Base-by-base conservation (phyloP, 2,329 filamentous ascomycete species). In the Alternaria dauci region DNA sequence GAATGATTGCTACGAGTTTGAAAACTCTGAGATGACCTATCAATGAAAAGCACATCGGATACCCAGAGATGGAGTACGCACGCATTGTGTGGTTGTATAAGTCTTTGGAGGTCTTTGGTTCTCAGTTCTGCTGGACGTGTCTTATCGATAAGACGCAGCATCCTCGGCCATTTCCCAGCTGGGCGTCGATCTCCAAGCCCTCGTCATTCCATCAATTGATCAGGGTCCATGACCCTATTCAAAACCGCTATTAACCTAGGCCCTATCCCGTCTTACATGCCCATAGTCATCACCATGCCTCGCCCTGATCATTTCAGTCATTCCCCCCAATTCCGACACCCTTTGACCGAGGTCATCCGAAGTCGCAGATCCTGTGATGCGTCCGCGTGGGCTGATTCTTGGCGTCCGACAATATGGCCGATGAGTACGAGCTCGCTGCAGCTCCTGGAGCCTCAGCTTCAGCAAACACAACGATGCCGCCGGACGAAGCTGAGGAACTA, bases 361-460 rank as follows among this genome's bases (percentile, higher is more conserved):
- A 20, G 53, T 44, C 41, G 42, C 34, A 38, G 56, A 55, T 46
- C 63, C 38, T 55, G 63, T 62, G 58, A 59, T 59, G 59, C 50
- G 36, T 54, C 42, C 46, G 46, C 52, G 53, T 57, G 55, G 36
- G 32, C 52, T 47, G 51, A 42, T 32, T 55, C 65, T 68, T 66
- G 63, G 63, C 65, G 28, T 30, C 48, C 54, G 57, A 51, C 51
- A 57, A 20, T 36, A 65, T 68, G 65, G 51, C 65, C 55, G 63
- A 52, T 20, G 34, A 44, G 30, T 60, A 61, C 30, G 64, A 68
- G 64, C 66, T 67, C 58, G 46, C 52, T 34, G 46, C 57, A 34
- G 54, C 59, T 50, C 39, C 48, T 16, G 28, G 52, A 20, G 25
- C 54, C 12, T 51, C 42, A 47, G 47, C 61, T 39, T 39, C 59